Evolutionary conservation across 1,139 yeast genomes (phyloP).

Genomic region (Blastobotrys petasosporus): DNA sequence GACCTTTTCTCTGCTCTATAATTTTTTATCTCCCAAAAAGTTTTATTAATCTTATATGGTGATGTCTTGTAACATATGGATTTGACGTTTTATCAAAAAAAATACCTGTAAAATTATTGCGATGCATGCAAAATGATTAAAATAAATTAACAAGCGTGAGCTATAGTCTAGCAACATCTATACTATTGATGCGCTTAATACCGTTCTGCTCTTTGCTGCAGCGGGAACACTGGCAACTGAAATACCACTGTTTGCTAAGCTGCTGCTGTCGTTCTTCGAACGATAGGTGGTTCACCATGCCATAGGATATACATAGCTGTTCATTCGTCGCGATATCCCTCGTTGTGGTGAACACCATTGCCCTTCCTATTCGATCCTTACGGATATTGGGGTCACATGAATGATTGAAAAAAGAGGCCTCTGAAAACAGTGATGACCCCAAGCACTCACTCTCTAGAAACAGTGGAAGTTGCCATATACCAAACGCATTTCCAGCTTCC

Average conservation of each 20-base stretch:
- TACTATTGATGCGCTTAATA: too few species aligned
- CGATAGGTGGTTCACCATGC: constrained; percentile 44
- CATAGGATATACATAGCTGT: constrained; percentile 60
- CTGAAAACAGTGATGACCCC: constrained; percentile 62
- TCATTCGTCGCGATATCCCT: constrained; percentile 38
- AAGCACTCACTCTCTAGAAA: constrained; percentile 52
- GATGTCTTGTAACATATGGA: too few species aligned
- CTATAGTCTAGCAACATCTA: too few species aligned
- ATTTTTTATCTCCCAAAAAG: too few species aligned
- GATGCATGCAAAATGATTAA: too few species aligned
- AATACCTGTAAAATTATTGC: too few species aligned
- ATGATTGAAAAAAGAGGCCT: constrained; percentile 67
- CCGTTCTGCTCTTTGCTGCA: background rate
- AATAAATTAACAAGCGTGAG: too few species aligned
- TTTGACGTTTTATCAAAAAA: too few species aligned
- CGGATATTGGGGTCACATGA: constrained; percentile 48
- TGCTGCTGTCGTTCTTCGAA: constrained; percentile 41
- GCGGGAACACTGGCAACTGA: constrained; percentile 47
- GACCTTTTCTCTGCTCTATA: too few species aligned
- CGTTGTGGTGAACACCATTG: constrained; percentile 36
- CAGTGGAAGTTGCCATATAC: constrained; percentile 53
- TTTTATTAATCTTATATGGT: too few species aligned
- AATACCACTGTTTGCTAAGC: constrained; percentile 54
- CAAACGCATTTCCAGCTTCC: constrained; percentile 70
- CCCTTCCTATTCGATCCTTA: constrained; percentile 34